Evolutionary conservation across 2,329 filamentous ascomycete genomes (phyloP), one percentile per base, ranked within the genome.

Genomic region (Calonectria pteridis): DNA sequence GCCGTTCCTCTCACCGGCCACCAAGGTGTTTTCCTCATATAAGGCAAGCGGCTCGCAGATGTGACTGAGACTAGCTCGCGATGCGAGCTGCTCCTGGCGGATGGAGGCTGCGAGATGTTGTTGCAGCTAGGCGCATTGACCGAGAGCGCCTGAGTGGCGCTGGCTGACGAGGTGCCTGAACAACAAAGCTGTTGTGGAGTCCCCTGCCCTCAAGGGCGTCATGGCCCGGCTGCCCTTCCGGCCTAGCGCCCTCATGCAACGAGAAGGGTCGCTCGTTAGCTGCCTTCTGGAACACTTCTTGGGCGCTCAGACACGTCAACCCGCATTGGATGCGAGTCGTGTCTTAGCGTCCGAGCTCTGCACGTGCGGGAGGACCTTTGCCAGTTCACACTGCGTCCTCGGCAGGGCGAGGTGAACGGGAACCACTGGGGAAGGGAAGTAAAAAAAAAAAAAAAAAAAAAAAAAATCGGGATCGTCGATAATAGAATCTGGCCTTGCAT

Each of bases 251-350:
- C 40, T 66, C 63, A 74, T 72, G 73, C 69, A 75, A 65, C 58
- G 50, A 72, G 74, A 72, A 68, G 46, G 62, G 64, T 64, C 26
- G 35, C 51, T 64, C 65, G 63, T 51, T 65, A 65, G 69, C 65
- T 64, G 58, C 65, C 70, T 76, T 76, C 75, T 75, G 73, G 73
- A 76, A 76, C 73, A 69, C 50, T 75, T 73, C 75, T 53, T 49
- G 58, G 33, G n/a, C 40, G 51, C 66, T 50, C 29, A 46, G 63
- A 67, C 69, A 51, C 43, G 29, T 62, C 65, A 68, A 35, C 53
- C 35, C 33, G 58, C 53, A 67, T 49, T 35, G 55, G 31, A 10
- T 28, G 50, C 37, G 50, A 67, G 69, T 46, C 59, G 37, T 67
- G 50, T 49, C 37, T 59, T 31, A 63, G 40, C 37, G 62, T 31